Percentiles rank a stretch among this genome's conserved stretches.
phyloP scores from a whole-genome alignment of 805 yeast genomes.

The Jamesozyma jinghongensis region DNA sequence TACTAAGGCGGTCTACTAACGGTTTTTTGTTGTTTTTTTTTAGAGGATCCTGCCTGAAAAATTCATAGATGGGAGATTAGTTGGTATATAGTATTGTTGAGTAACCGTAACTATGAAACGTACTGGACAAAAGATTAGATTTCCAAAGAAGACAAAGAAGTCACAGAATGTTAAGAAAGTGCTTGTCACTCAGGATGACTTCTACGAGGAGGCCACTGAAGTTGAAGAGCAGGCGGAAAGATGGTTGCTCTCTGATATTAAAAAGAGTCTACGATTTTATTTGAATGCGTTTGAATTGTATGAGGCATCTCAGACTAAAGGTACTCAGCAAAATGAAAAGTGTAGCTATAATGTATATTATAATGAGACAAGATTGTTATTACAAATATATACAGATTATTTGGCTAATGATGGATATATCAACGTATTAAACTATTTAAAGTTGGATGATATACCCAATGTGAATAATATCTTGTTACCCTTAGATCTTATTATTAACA shows the following conservation, averaged over 20 bases:
- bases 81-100: too few species aligned
- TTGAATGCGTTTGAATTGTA: conserved; percentile 21
- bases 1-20: too few species aligned
- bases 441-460: conserved; percentile 18
- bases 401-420: conserved; percentile 24
- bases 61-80: too few species aligned
- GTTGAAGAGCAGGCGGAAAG: conserved; percentile 31
- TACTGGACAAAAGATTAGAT: neutral
- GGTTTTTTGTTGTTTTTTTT: too few species aligned
- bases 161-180: conserved; percentile 8
- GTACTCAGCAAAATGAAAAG: conserved; percentile 17
- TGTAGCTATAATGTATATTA: conserved; percentile 31
- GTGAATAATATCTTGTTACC: conserved; percentile 9
- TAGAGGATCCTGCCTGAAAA: too few species aligned
- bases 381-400: conserved; percentile 26
- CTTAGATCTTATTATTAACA: conserved; percentile 14
- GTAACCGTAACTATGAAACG: too few species aligned
- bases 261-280: conserved; percentile 23
- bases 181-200: conserved; percentile 23
- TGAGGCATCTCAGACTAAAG: conserved; percentile 22
- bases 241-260: conserved; percentile 28
- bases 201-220: conserved; percentile 24
- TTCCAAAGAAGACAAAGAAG: conserved; percentile 9
- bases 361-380: conserved; percentile 24
- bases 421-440: conserved; percentile 23